Conservation (phyloP, 768 basidiomycete genomes). For the Pleurotus salmoneostramineus region DNA sequence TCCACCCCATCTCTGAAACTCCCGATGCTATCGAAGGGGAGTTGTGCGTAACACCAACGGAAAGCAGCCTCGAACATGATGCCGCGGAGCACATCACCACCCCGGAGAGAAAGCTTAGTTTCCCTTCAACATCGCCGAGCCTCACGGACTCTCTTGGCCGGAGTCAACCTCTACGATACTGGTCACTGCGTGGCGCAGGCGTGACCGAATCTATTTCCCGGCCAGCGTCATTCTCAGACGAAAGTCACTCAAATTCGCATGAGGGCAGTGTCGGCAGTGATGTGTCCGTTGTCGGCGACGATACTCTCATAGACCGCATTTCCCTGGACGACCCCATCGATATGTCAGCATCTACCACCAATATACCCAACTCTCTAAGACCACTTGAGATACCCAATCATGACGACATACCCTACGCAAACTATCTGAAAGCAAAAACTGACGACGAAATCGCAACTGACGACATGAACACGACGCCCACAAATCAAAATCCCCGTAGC, state of each 20-base stretch:
- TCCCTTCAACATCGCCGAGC: not conserved
- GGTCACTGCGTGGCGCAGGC: not conserved
- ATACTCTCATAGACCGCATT: constrained; percentile 34
- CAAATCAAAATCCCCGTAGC: constrained; percentile 16
- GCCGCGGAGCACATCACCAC: not conserved
- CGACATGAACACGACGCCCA: not conserved
- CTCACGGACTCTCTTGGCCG: not conserved
- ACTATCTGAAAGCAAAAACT: not conserved
- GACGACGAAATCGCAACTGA: not conserved
- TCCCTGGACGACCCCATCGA: constrained; percentile 26
- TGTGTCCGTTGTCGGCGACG: constrained; percentile 34
- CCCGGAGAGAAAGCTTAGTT: not conserved
- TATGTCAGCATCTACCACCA: not conserved
- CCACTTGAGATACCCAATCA: not conserved
- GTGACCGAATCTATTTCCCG: constrained; percentile 4
- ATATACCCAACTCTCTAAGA: not conserved
- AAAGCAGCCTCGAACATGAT: not conserved
- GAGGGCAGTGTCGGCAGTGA: constrained; percentile 38
- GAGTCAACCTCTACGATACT: not conserved
- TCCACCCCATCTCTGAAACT: not conserved
- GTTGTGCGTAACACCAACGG: not conserved
- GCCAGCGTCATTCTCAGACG: not conserved
- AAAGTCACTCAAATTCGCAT: constrained; percentile 48
- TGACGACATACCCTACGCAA: not conserved
- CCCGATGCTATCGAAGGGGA: not conserved